Percentiles rank a stretch among this genome's conserved stretches.
Evolutionary conservation across 306 rosid genomes (phyloP).

Genomic region (Crataegus laevigata): DNA sequence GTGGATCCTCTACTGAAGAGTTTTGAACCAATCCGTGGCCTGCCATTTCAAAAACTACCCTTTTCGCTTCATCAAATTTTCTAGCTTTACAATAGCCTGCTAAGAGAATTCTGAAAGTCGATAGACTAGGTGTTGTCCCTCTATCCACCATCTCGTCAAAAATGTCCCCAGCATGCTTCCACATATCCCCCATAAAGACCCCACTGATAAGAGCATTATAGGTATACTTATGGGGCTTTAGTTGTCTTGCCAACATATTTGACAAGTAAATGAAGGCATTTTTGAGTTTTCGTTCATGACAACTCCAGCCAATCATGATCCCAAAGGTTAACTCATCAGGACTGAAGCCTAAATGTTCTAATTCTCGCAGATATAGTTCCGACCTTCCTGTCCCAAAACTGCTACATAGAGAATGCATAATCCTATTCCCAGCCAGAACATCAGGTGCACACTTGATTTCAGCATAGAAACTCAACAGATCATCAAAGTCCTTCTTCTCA

Average conservation of each 20-base stretch:
- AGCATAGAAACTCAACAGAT: conserved; percentile 63
- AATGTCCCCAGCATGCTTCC: conserved; percentile 41
- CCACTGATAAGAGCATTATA: conserved; percentile 74
- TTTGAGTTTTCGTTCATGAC: conserved; percentile 48
- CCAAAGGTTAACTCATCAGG: conserved; percentile 76
- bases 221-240: conserved; percentile 42
- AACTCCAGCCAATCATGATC: conserved; percentile 80
- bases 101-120: conserved; percentile 61
- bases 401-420: conserved; percentile 46
- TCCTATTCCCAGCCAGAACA: conserved; percentile 56
- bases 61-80: conserved; percentile 56
- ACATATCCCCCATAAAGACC: conserved; percentile 54
- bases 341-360: conserved; percentile 47
- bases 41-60: conserved; percentile 53
- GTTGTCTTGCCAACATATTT: conserved; percentile 36
- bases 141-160: conserved; percentile 77
- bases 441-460: conserved; percentile 49
- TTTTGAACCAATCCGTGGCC: conserved; percentile 39
- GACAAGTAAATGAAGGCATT: conserved; percentile 51
- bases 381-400: conserved; percentile 55
- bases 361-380: conserved; percentile 38
- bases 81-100: conserved; percentile 80
- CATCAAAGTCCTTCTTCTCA: conserved; percentile 74
- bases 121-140: conserved; percentile 50
- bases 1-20: conserved; percentile 40